Conservation (phyloP, 2,329 filamentous ascomycete species). For the Pestalotiopsis sp. region DNA sequence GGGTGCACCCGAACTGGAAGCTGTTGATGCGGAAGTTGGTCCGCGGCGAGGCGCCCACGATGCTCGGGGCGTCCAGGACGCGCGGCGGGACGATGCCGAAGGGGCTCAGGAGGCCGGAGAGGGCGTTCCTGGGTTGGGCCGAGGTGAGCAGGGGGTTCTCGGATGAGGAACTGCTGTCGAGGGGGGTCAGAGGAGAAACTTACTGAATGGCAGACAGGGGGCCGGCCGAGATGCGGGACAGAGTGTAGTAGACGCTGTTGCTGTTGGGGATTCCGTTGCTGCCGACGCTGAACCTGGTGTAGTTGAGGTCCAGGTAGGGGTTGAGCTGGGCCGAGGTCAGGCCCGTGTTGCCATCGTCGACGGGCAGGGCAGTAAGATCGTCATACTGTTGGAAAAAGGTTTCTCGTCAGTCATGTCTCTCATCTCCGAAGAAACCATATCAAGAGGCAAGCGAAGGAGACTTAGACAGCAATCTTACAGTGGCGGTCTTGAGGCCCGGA, state of each 20-base stretch:
- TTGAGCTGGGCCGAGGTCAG: neutral
- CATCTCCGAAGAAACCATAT: neutral
- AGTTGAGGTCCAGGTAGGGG: constrained; percentile 3
- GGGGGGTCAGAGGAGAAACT: too few species aligned
- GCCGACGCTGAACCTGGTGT: neutral
- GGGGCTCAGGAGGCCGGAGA: neutral
- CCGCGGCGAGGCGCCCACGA: neutral
- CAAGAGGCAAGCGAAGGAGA: neutral
- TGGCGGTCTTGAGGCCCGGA: neutral
- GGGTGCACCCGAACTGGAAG: constrained; percentile 5
- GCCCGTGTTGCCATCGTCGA: constrained; percentile 6
- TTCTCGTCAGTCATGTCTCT: neutral
- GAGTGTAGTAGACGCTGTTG: neutral
- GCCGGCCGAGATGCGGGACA: neutral
- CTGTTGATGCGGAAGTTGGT: neutral
- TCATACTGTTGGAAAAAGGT: neutral
- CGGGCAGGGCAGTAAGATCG: neutral
- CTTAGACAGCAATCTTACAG: neutral
- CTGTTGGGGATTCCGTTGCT: neutral
- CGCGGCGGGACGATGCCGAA: neutral
- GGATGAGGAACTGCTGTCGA: neutral
- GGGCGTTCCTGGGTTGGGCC: neutral
- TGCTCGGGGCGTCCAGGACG: neutral
- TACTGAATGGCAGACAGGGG: neutral
- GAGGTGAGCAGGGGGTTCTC: too few species aligned